phyloP scores from a whole-genome alignment of 1,284 basidiomycete species.

The Cutaneotrichosporon sp. region DNA sequence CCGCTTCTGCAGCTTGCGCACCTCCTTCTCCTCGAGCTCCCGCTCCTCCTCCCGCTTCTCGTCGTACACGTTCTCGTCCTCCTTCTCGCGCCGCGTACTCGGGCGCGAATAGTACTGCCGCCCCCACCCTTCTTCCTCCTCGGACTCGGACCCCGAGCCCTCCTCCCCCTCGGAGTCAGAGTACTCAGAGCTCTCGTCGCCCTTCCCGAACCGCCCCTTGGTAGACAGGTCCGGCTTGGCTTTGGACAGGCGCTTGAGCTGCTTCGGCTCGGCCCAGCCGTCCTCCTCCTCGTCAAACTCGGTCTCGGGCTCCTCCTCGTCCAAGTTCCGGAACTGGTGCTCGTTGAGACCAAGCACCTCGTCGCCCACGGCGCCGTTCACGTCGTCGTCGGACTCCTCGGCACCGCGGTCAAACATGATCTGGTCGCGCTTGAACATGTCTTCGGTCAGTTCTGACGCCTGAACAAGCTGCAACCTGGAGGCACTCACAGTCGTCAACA shows the following conservation, averaged over 20 bases:
- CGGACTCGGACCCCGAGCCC: conserved; percentile 47
- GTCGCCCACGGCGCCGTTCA: conserved; percentile 56
- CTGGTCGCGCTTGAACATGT: conserved; percentile 64
- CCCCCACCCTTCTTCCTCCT: conserved; percentile 77
- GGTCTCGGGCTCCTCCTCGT: conserved; percentile 41
- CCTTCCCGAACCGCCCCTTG: conserved; percentile 53
- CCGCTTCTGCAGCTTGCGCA: conserved; percentile 74
- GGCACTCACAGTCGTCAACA: conserved; percentile 53
- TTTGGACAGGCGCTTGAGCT: conserved; percentile 48
- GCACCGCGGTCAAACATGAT: conserved; percentile 70
- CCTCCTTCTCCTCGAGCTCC: conserved; percentile 30
- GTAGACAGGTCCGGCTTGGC: conserved; percentile 45
- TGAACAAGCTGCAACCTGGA: too few species aligned
- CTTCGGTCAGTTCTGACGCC: conserved; percentile 31
- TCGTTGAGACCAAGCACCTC: conserved; percentile 65
- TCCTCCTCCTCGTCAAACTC: conserved; percentile 57
- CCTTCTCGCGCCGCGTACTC: conserved; percentile 37
- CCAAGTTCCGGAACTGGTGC: conserved; percentile 51
- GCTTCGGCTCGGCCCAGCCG: conserved; percentile 28
- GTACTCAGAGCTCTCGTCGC: conserved; percentile 57
- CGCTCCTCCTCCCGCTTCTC: conserved; percentile 54
- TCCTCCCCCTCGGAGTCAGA: conserved; percentile 55
- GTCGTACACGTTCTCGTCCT: conserved; percentile 42
- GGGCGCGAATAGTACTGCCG: conserved; percentile 72
- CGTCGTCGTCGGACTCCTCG: conserved; percentile 55